Evolutionary conservation across 805 yeast genomes (phyloP).

Genomic region (Ogataea methanolica): DNA sequence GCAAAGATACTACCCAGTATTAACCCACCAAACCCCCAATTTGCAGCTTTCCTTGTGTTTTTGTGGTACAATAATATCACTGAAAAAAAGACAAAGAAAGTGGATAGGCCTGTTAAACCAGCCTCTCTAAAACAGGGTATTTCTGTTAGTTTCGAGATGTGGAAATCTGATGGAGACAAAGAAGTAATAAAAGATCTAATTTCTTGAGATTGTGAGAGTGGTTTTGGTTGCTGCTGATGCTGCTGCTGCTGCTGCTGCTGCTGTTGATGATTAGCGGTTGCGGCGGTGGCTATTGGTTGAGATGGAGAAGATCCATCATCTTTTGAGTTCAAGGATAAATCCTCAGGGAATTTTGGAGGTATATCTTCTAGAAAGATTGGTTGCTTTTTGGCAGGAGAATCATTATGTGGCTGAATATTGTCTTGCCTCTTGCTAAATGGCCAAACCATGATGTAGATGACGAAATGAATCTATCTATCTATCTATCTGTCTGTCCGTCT

Average conservation of each 20-base stretch:
- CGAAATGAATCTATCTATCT: neutral
- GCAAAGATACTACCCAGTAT: constrained; percentile 75
- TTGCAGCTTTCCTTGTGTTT: constrained; percentile 55
- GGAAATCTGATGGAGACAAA: constrained; percentile 47
- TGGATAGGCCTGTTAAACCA: constrained; percentile 67
- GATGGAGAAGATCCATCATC: too few relatives aligned
- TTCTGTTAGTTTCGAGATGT: constrained; percentile 41
- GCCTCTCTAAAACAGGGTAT: constrained; percentile 83
- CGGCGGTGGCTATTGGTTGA: neutral
- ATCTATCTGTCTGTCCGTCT: neutral
- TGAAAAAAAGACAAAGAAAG: constrained; percentile 65
- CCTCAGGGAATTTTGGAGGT: constrained; percentile 41
- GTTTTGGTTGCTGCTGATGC: neutral
- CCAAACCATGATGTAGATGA: constrained; percentile 16
- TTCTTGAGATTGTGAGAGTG: constrained; percentile 18
- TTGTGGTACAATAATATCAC: constrained; percentile 66
- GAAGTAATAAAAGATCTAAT: constrained; percentile 19
- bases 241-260: constrained; percentile 22
- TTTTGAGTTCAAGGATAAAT: neutral
- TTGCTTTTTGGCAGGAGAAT: neutral
- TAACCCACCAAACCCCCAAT: constrained; percentile 83
- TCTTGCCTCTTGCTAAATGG: constrained; percentile 10
- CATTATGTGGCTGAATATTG: constrained; percentile 1
- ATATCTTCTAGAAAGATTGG: constrained; percentile 44
- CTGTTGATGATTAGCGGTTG: neutral